Base-by-base conservation (phyloP, 176 grass and related monocot species). In the Phoenix dactylifera region DNA sequence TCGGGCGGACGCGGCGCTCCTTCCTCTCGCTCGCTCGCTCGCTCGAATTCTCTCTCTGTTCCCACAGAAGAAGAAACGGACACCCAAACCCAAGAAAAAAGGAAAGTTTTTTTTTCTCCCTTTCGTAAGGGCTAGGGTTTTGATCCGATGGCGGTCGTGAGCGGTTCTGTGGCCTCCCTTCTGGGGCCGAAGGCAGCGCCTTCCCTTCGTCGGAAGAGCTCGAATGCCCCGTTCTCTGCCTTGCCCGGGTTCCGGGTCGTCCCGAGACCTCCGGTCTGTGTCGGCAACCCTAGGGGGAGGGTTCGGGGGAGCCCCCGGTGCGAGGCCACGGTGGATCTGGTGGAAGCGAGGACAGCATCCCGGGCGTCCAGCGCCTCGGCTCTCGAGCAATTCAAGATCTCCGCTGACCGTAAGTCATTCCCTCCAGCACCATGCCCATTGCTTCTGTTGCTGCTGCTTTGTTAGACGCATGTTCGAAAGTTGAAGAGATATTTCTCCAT, bases 311-410 rank as follows among this genome's bases (percentile, higher is more conserved):
- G 39, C 57, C 68, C 44, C 18, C 69, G 80, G 15, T 96, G 86
- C 75, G 84, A 97, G 68, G 81, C 74, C 6, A 57, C 71, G 26
- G 75, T 79, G 29, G 84, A 97, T 18, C 50, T 77, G 9, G 80
- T 12, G 10, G 74, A 81, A 44, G 10, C 35, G 35, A 44, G 10
- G 67, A 65, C 60, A 16, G 73, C 51, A 48, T 64, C 79, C 26
- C 80, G 80, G 63, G 78, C 63, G 0, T 67, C 84, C 66, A 85
- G 81, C 77, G 66, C 85, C 54, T 75, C 78, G 24, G 87, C 92
- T 15, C 69, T 97, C 50, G 92, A 97, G 70, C 92, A 88, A 78
- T 97, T 97, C 80, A 97, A 97, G 77, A 97, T 97, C 75, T 97
- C 87, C 16, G 84, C 87, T 1, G 92, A 97, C 68, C 79, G 92